Conservation (phyloP, 2,329 filamentous ascomycete species). For the Exophiala calicioides region DNA sequence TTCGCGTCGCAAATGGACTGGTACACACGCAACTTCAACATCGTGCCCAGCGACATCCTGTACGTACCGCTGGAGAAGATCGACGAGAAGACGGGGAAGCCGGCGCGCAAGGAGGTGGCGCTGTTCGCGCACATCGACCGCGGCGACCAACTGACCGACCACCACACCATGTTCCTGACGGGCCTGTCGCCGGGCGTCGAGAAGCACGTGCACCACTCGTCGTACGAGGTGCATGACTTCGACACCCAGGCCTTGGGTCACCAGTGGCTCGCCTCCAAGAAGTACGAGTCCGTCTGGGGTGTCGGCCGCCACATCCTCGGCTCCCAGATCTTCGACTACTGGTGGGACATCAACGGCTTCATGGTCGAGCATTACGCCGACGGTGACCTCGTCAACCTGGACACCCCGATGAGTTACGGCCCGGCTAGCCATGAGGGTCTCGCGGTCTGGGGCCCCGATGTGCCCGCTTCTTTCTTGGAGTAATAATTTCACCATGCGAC, state of each 20-base stretch:
- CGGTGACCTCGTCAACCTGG: conserved; percentile 53
- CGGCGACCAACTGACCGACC: conserved; percentile 50
- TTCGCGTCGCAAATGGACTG: conserved; percentile 43
- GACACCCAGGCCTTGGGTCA: conserved; percentile 71
- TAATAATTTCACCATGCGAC: too few species aligned
- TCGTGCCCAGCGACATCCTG: conserved; percentile 50
- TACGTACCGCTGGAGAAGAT: conserved; percentile 35
- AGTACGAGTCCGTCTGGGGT: conserved; percentile 68
- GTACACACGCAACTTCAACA: conserved; percentile 51
- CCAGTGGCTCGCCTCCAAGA: conserved; percentile 65
- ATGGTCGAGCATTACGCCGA: conserved; percentile 73
- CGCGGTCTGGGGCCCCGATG: conserved; percentile 41
- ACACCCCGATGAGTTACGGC: conserved; percentile 38
- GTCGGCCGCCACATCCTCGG: conserved; percentile 70
- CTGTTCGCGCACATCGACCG: conserved; percentile 55
- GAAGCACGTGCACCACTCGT: conserved; percentile 66
- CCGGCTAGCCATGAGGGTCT: conserved; percentile 38
- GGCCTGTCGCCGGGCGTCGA: conserved; percentile 25
- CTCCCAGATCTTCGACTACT: conserved; percentile 71
- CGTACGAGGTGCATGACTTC: conserved; percentile 71
- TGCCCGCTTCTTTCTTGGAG: conserved; percentile 38
- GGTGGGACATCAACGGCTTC: conserved; percentile 45
- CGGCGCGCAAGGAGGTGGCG: conserved; percentile 36
- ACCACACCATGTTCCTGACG: conserved; percentile 56
- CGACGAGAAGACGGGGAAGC: conserved; percentile 16